A percentile compares a stretch with the other conserved stretches of the same genome.
Conservation (phyloP, 257 asterid species). For the Prunella vulgaris region DNA sequence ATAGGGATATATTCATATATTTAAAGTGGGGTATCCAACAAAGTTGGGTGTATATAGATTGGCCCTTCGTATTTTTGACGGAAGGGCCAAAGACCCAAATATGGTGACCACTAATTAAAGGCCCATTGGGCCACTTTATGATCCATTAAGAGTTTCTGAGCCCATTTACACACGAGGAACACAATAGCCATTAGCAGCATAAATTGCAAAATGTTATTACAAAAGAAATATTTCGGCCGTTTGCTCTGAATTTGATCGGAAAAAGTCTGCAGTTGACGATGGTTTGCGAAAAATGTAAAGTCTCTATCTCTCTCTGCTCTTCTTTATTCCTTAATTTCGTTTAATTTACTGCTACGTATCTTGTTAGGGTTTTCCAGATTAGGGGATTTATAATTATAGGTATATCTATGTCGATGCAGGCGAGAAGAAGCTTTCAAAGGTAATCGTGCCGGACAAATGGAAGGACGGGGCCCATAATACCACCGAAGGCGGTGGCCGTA, state of each 20-base stretch:
- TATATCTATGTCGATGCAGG: conserved; percentile 35
- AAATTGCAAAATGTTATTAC: neutral
- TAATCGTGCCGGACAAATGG: conserved; percentile 98
- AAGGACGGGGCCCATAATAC: conserved; percentile 85
- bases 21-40: no score
- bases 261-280: conserved; percentile 24
- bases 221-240: neutral
- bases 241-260: conserved; percentile 13
- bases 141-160: no score
- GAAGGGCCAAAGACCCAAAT: neutral
- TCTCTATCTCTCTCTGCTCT: neutral
- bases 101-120: neutral
- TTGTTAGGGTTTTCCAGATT: conserved; percentile 37
- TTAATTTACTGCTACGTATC: neutral
- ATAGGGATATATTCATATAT: no score
- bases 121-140: neutral
- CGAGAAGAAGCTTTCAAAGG: conserved; percentile 90
- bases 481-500: conserved; percentile 96
- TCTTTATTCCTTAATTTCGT: neutral
- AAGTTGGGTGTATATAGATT: no score
- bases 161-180: no score
- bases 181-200: neutral
- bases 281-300: conserved; percentile 91
- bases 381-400: conserved; percentile 26
- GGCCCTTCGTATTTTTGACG: neutral